A percentile compares a stretch with the other conserved stretches of the same genome.
Evolutionary conservation across 345 rosid species (phyloP).

Genomic region (Trapa incisa): DNA sequence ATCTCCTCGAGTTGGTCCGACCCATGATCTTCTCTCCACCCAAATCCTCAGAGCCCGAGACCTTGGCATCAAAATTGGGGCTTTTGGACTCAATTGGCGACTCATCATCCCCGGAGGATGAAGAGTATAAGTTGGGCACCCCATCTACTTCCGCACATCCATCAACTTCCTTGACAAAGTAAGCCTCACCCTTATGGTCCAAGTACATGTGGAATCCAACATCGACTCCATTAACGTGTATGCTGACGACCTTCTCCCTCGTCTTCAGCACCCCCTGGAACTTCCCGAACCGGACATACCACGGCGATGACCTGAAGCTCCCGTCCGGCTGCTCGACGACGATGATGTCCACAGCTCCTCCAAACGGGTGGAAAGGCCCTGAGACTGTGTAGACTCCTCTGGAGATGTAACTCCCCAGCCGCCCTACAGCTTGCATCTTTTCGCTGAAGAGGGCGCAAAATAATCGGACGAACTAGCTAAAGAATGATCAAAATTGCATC

Average conservation of each 20-base stretch:
- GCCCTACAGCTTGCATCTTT: conserved; percentile 68
- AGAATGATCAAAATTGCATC: neutral
- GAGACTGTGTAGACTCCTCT: conserved; percentile 73
- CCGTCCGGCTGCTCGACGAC: conserved; percentile 95
- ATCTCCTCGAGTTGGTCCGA: conserved; percentile 28
- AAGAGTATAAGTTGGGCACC: conserved; percentile 28
- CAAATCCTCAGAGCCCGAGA: conserved; percentile 16
- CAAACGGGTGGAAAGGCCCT: conserved; percentile 88
- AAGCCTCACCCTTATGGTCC: conserved; percentile 83
- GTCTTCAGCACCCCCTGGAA: conserved; percentile 92
- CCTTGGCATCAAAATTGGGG: conserved; percentile 27
- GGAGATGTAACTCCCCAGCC: conserved; percentile 76
- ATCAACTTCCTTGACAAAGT: conserved; percentile 60
- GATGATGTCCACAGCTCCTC: conserved; percentile 94
- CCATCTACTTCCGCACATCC: conserved; percentile 31
- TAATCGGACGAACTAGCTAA: neutral
- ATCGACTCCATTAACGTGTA: conserved; percentile 56
- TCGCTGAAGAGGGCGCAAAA: conserved; percentile 8
- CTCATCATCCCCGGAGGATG: conserved; percentile 51
- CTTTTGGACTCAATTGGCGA: conserved; percentile 38
- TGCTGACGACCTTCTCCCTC: conserved; percentile 46
- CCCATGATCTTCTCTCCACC: conserved; percentile 29
- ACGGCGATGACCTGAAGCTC: conserved; percentile 89
- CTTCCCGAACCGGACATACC: conserved; percentile 89
- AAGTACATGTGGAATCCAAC: conserved; percentile 69